Evolutionary conservation across 2,329 filamentous ascomycete genomes (phyloP), one percentile per base, ranked within the genome.

Genomic region (Pleoardoris graminearum): DNA sequence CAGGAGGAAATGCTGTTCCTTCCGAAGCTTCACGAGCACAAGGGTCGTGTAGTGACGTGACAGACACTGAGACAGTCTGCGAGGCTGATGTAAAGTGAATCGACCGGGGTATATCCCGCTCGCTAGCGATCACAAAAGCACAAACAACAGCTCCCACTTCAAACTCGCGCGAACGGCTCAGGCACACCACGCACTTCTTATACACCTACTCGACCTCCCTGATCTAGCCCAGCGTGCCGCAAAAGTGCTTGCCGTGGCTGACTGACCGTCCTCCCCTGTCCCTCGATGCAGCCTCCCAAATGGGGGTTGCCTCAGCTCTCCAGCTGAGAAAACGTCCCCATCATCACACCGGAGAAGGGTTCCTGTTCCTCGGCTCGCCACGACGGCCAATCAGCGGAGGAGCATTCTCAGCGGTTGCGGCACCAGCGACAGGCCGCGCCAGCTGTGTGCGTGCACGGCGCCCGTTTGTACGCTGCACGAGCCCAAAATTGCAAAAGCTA

Each of bases 281-380:
- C 11, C 12, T 8, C 37, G 37, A 41, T 41, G 23, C 38, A 29
- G 38, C 38, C 38, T 42, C 25, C 39, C 32, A 23, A 12, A 3
- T 16, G 27, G 21, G 30, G 14, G 6, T 23, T 16, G 19, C 32
- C 30, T 46, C 43, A 46, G 43, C 43, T 32, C 30, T 35, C 21
- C 43, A 27, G 43, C 43, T 45, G 42, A 36, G 32, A 36, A 23
- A n/a, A 25, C 19, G 30, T 46, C 43, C 43, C 42, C 41, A 32
- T 27, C 42, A 35, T 27, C 42, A 45, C 17, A 21, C 21, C 30
- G 22, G 7, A 43, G n/a, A 25, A 43, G 39, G 39, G 39, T 12
- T 23, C 30, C 38, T 42, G 14, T 42, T 7, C 21, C 21, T 36
- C 43, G 43, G 43, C 32, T 46, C 43, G 43, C 43, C 32, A 27